A percentile compares a stretch with the other conserved stretches of the same genome.
These are phyloP conservation scores for Lathyrus aphaca DNA, from an alignment of 306 rosid genomes.

Conservation along the genomic window DNA sequence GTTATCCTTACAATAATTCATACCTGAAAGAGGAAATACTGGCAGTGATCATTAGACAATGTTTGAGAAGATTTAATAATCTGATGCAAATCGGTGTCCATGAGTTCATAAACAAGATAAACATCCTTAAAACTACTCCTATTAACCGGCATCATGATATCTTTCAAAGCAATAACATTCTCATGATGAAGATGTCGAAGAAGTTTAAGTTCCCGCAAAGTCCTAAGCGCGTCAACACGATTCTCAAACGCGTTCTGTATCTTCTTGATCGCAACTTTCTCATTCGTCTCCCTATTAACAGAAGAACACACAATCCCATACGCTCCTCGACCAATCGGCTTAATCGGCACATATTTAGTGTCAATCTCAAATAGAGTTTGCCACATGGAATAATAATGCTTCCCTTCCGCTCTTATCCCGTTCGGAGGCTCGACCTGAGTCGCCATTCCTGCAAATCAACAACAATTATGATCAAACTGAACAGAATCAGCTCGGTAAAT, in stretches of 20 bases:
- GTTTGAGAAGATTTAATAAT: constrained; percentile 86
- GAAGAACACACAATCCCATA: constrained; percentile 94
- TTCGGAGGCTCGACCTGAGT: constrained; percentile 93
- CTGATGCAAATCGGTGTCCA: constrained; percentile 98
- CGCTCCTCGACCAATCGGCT: constrained; percentile 93
- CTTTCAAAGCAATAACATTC: constrained; percentile 85
- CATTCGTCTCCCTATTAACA: constrained; percentile 73
- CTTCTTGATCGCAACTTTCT: constrained; percentile 88
- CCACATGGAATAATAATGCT: constrained; percentile 95
- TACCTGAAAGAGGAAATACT: constrained; percentile 97
- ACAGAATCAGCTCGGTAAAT: background rate
- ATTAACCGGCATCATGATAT: constrained; percentile 84
- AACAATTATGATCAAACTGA: background rate
- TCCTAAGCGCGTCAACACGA: constrained; percentile 80
- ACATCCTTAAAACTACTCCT: constrained; percentile 82
- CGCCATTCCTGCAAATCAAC: constrained; percentile 67
- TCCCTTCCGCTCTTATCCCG: constrained; percentile 69
- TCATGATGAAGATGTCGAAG: constrained; percentile 84
- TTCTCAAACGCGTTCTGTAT: constrained; percentile 85
- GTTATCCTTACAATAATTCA: background rate
- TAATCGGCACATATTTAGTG: constrained; percentile 83
- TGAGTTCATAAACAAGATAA: constrained; percentile 88
- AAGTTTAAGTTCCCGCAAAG: constrained; percentile 85
- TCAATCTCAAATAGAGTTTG: constrained; percentile 89
- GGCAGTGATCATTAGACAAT: constrained; percentile 86